Conservation (phyloP, 768 basidiomycete species). For the Psilocybe cubensis region DNA sequence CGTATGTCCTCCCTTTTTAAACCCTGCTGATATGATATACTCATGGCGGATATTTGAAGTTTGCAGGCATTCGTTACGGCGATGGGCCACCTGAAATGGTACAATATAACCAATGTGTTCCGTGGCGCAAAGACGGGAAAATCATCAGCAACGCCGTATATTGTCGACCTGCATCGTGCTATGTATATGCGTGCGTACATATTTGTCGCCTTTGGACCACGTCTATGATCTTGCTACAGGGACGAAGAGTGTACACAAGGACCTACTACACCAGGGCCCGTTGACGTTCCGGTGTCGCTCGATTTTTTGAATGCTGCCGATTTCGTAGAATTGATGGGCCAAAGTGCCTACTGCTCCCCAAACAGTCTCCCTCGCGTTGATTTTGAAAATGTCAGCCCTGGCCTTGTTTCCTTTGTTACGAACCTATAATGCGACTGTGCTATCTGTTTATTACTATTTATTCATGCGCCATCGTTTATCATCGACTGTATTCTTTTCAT, state of each 20-base stretch:
- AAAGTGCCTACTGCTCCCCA: constrained; percentile 19
- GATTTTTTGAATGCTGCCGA: constrained; percentile 21
- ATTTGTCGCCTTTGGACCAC: no score
- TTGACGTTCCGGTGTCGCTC: constrained; percentile 15
- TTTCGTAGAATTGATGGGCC: constrained; percentile 20
- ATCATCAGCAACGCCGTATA: constrained; percentile 21
- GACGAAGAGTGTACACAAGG: constrained; percentile 12
- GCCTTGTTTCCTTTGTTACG: no score
- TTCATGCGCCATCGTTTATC: no score
- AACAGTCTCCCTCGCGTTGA: constrained; percentile 14
- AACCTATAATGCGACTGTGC: no score
- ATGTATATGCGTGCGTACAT: constrained; percentile 20
- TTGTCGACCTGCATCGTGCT: constrained; percentile 19
- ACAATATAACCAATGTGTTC: constrained; percentile 20
- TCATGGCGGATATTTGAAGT: no score
- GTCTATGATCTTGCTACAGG: not conserved
- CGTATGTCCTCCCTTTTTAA: not conserved
- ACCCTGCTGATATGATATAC: not conserved
- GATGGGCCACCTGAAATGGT: constrained; percentile 17
- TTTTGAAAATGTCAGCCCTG: no score
- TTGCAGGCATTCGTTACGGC: constrained; percentile 18
- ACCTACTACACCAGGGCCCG: constrained; percentile 13
- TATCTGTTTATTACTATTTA: no score
- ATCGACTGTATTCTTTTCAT: no score
- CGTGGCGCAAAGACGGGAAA: constrained; percentile 14